phyloP scores from a whole-genome alignment of 2,329 filamentous ascomycete species.

The Tolypocladium tropicale region DNA sequence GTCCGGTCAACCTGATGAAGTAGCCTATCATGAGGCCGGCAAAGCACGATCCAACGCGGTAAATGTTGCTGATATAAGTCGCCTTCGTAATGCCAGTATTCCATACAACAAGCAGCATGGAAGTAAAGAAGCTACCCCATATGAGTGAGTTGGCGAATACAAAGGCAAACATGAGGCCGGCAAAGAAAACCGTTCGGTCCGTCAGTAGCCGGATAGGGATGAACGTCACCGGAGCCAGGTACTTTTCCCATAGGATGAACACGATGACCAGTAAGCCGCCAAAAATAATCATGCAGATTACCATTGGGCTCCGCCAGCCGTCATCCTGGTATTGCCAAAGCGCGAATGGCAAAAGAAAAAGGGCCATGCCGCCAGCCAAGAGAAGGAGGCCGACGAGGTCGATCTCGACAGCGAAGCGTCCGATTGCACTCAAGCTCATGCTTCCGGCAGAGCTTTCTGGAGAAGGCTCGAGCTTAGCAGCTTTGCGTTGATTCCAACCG shows the following conservation, averaged over 20 bases:
- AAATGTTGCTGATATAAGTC: constrained; percentile 33
- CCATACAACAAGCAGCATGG: constrained; percentile 28
- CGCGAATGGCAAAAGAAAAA: constrained; percentile 50
- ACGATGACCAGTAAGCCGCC: constrained; percentile 40
- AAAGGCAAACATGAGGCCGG: constrained; percentile 23
- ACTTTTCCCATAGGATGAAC: constrained; percentile 39
- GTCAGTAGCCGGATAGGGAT: constrained; percentile 36
- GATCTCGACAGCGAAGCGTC: constrained; percentile 46
- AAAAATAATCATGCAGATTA: constrained; percentile 40
- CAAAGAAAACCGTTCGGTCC: constrained; percentile 26
- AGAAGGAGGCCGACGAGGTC: constrained; percentile 41
- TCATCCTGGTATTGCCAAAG: constrained; percentile 27
- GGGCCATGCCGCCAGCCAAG: constrained; percentile 36
- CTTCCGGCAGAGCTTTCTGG: constrained; percentile 28
- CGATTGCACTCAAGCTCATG: constrained; percentile 28
- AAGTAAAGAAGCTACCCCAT: constrained; percentile 29
- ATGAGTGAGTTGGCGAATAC: constrained; percentile 24
- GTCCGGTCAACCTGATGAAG: constrained; percentile 32
- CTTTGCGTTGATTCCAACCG: constrained; percentile 49
- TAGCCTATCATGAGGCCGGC: constrained; percentile 29
- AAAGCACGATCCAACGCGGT: constrained; percentile 30
- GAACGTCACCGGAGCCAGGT: constrained; percentile 39
- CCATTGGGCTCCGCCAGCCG: constrained; percentile 32
- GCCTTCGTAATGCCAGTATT: constrained; percentile 22
- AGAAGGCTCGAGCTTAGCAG: constrained; percentile 41